Base-by-base conservation (phyloP, 1,284 basidiomycete genomes). In the Tetrapyrgos nigripes region DNA sequence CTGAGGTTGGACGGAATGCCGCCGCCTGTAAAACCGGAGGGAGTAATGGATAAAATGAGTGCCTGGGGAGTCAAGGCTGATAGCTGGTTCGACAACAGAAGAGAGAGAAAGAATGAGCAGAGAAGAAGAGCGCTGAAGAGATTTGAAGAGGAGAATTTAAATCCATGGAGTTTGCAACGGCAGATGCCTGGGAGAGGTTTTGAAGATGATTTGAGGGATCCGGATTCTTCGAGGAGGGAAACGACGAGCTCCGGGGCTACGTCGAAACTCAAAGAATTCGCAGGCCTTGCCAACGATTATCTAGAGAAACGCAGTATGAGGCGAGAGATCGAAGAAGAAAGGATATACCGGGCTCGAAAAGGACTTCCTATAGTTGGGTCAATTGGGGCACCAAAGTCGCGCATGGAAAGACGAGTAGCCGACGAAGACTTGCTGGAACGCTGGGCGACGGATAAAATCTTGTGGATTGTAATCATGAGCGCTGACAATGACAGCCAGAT, bases 391-490 rank as follows among this genome's bases (percentile, higher is more conserved):
- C 28, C 37, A 43, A 50, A 46, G 19, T 13, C 43, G 17, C 54
- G 47, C 9, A 49, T 62, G 10, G 44, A 62, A 45, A 52, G 35
- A 27, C 28, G 61, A 10, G 66, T 66, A 26, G 47, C 53, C 21
- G 57, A 65, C 21, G 66, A 65, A 3, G 65, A 66, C 48, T 50
- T 64, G 14, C 50, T 61, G 26, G 64, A 66, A 21, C 53, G 63
- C 37, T 63, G 64, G 62, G 49, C 60, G 21, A 59, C 59, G 27
- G 59, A 65, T 43, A 55, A 59, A 21, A 31, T 65, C 2, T 46
- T 67, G 13, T 70, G 68, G 68, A 48, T 70, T 31, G 68, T 69
- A 2, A 61, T 68, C n/a, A 60, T 67, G 58, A 59, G 49, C 50
- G 56, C 57, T 11, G 63, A 65, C 0, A 54, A 65, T 47, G 66